Percentiles rank a stretch among this genome's conserved stretches.
Conservation (phyloP, 1,284 basidiomycete species). For the Gastroboletus turbinatus region DNA sequence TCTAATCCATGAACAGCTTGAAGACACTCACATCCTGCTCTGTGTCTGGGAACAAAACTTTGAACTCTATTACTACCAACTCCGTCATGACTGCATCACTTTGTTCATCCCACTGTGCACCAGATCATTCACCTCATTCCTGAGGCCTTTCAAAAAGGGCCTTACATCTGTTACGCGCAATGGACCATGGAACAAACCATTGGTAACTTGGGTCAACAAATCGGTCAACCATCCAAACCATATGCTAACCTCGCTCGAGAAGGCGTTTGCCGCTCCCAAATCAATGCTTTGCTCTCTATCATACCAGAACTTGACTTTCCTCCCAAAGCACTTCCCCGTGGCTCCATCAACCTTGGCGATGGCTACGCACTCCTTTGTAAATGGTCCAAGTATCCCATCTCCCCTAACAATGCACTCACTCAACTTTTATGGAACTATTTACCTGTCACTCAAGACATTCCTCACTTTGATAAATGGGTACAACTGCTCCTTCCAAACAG, state of each 20-base stretch:
- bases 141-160: no score
- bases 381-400: not conserved
- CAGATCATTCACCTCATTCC: no score
- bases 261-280: not conserved
- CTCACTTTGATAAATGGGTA: not conserved
- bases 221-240: no score
- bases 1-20: no score
- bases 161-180: no score
- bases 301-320: not conserved
- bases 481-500: not conserved
- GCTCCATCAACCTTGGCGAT: not conserved
- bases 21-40: no score
- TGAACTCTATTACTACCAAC: no score
- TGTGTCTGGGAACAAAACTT: no score
- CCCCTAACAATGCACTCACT: not conserved
- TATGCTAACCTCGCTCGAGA: not conserved
- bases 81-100: no score
- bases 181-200: no score
- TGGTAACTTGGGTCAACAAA: no score
- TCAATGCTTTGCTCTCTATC: not conserved
- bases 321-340: not conserved
- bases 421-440: not conserved
- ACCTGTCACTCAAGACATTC: not conserved
- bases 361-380: not conserved
- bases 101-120: no score